Evolutionary conservation across 352 stramenopile species (phyloP), one percentile per base, ranked within the genome.

Genomic region (Phytophthora cactorum): DNA sequence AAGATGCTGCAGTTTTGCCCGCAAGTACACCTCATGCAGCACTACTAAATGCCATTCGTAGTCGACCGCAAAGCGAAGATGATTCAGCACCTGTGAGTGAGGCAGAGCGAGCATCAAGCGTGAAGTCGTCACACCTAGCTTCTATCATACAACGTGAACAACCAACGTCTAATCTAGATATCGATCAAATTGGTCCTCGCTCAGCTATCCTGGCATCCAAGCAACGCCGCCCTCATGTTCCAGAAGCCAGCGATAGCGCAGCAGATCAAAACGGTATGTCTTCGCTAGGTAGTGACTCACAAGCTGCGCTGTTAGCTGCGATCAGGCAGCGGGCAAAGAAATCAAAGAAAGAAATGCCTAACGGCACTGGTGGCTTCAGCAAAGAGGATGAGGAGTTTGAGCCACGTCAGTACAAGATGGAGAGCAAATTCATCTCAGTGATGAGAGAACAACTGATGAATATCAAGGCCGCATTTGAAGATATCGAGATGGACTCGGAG

Each of bases 401-500:
- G 4, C 66, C 79, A 38, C 79, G 68, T 1, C 68, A 78, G 32
- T 92, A 90, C 63, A 74, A 72, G 6, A 77, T 86, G 45, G 63
- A 78, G 5, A 79, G 64, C 46, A 91, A 84, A 31, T 95, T 93
- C 52, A 80, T 91, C 44, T 52, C 52, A 0, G 53, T 75, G 8
- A 91, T 93, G 81, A 64, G 79, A 8, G 53, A 75, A 9, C 66
- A 73, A 12, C 38, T 91, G 11, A 45, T 90, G 10, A 63, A 38
- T 31, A 88, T 95, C 57, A 88, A 92, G 45, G 52, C 61, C 0
- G 39, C 66, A 2, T 79, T 84, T 58, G 83, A 91, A 67, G 74
- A 89, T 4, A 60, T 95, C 5, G 84, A 93, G 60, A 71, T 86
- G 60, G 78, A 92, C 6, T 63, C 91, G 8, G 79, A 90, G 47